Percentiles rank a stretch among this genome's conserved stretches.
Evolutionary conservation across 768 basidiomycete species (phyloP).

Genomic region (Strobilomyces echinocephalus): DNA sequence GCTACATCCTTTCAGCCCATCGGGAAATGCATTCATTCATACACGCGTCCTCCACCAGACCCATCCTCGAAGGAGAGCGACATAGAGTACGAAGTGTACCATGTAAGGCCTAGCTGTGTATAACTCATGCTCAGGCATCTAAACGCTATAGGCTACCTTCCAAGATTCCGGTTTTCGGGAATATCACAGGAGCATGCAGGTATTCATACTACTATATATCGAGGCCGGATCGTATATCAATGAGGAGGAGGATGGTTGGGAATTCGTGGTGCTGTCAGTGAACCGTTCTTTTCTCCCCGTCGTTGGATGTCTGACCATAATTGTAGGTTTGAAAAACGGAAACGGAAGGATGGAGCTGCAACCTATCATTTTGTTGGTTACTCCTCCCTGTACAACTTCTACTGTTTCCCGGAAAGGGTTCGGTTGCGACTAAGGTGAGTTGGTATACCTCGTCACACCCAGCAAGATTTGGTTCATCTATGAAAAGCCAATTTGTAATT

Average conservation of each 20-base stretch:
- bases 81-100: constrained; percentile 85
- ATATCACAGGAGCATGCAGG: constrained; percentile 88
- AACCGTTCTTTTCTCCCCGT: neutral
- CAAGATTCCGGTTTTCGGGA: constrained; percentile 83
- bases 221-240: constrained; percentile 94
- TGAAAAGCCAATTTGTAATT: constrained; percentile 84
- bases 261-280: constrained; percentile 82
- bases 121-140: neutral
- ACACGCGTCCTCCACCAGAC: constrained; percentile 52
- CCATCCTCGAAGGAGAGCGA: constrained; percentile 47
- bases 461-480: neutral
- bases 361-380: constrained; percentile 95
- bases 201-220: constrained; percentile 92
- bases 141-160: constrained; percentile 63
- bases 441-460: neutral
- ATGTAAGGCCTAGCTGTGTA: constrained; percentile 49
- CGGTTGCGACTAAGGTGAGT: constrained; percentile 80
- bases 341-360: constrained; percentile 47
- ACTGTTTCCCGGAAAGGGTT: constrained; percentile 88
- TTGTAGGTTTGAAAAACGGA: constrained; percentile 78
- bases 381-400: constrained; percentile 92
- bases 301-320: neutral
- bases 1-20: constrained; percentile 72
- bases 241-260: constrained; percentile 92
- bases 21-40: constrained; percentile 73